phyloP scores from a whole-genome alignment of 176 grass and related monocot genomes.

The maize (Zea mays) region DNA sequence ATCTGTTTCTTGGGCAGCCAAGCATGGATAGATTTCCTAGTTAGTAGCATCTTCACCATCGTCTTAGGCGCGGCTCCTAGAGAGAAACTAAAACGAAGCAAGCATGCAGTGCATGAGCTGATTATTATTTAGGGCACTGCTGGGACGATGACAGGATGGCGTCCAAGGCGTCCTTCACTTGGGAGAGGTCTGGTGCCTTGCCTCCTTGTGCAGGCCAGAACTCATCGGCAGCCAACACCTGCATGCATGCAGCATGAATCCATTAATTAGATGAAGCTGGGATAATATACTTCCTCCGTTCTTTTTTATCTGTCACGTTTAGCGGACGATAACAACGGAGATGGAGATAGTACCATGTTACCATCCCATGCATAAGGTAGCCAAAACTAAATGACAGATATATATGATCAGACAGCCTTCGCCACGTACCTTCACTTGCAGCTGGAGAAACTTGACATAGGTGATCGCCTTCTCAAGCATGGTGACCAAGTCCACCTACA shows the following conservation, averaged over 20 bases:
- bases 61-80: neutral
- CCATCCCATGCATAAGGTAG: neutral
- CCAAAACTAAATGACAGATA: too few species aligned
- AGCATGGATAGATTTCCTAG: neutral
- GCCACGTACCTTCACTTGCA: constrained; percentile 81
- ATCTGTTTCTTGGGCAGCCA: neutral
- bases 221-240: constrained; percentile 92
- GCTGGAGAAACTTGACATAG: constrained; percentile 95
- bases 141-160: constrained; percentile 72
- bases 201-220: constrained; percentile 93
- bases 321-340: too few species aligned
- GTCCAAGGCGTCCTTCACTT: constrained; percentile 87
- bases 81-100: constrained; percentile 21
- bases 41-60: neutral
- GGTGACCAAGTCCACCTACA: constrained; percentile 71
- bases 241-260: constrained; percentile 18
- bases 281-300: too few species aligned
- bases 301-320: too few species aligned
- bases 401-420: too few species aligned
- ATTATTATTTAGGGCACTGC: constrained; percentile 38
- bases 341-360: too few species aligned
- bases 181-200: constrained; percentile 75
- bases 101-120: neutral
- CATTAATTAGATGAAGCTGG: neutral
- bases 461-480: constrained; percentile 97